These are phyloP conservation scores for Musa schizocarpa DNA, from an alignment of 176 grass and related monocot species.

Conservation along the genomic window DNA sequence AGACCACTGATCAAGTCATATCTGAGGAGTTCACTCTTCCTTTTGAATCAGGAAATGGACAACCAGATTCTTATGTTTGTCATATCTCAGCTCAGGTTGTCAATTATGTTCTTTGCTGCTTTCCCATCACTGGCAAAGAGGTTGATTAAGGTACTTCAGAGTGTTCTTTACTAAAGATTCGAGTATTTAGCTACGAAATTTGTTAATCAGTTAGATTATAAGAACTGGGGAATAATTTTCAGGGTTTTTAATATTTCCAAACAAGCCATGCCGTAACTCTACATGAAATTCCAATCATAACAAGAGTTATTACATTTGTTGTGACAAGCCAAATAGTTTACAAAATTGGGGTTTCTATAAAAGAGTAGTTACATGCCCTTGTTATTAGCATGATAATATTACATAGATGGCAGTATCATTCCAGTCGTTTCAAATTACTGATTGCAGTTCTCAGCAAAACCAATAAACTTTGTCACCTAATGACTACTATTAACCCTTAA, in stretches of 20 bases:
- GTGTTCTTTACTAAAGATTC: background rate
- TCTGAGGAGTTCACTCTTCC: slow-evolving; percentile 49
- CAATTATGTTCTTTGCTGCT: slow-evolving; percentile 17
- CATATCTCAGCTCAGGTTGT: slow-evolving; percentile 20
- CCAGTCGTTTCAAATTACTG: too few relatives aligned
- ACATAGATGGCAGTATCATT: too few relatives aligned
- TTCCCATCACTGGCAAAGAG: slow-evolving; percentile 38
- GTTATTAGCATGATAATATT: background rate
- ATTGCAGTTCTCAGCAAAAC: too few relatives aligned
- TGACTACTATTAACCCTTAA: too few relatives aligned
- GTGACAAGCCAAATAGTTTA: background rate
- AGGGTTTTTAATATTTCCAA: background rate
- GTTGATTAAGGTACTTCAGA: slow-evolving; percentile 67
- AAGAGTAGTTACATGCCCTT: background rate
- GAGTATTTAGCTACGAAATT: background rate
- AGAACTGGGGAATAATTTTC: background rate
- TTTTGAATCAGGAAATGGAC: slow-evolving; percentile 79
- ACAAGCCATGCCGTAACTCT: background rate
- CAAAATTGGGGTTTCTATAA: background rate
- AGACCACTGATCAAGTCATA: slow-evolving; percentile 70
- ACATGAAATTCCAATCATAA: background rate
- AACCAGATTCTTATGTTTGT: slow-evolving; percentile 23
- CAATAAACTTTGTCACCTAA: too few relatives aligned
- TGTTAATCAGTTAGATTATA: slow-evolving; percentile 1
- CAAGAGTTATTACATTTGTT: background rate